A percentile compares a stretch with the other conserved stretches of the same genome.
Evolutionary conservation across 371 early-diverging fungal species (phyloP).

Genomic region (Mucor plumbeus): DNA sequence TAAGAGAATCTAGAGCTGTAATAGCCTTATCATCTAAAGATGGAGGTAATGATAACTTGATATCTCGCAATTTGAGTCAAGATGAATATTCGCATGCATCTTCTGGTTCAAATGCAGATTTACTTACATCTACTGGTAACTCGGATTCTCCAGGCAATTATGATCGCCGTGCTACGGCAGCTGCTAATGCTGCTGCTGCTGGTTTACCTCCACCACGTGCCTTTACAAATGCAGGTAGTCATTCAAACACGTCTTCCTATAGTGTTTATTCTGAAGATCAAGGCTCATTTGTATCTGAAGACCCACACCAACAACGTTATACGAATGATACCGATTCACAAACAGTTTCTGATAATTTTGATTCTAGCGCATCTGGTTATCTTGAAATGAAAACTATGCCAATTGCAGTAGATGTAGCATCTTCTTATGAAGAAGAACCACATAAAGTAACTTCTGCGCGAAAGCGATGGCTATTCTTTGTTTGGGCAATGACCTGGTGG

Average conservation of each 20-base stretch:
- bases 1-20: conserved; percentile 20
- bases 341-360: conserved; percentile 21
- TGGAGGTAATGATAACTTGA: background rate
- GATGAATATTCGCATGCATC: conserved; percentile 37
- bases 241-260: background rate
- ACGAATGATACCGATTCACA: conserved; percentile 30
- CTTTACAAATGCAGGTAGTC: background rate
- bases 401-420: conserved; percentile 18
- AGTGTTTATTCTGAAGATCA: conserved; percentile 59
- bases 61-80: conserved; percentile 12
- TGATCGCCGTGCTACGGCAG: conserved; percentile 12
- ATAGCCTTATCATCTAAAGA: background rate
- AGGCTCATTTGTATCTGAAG: conserved; percentile 64
- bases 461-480: conserved; percentile 79
- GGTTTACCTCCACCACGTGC: conserved; percentile 29
- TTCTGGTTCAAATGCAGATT: conserved; percentile 39
- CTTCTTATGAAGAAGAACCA: conserved; percentile 17
- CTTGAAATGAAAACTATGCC: conserved; percentile 34
- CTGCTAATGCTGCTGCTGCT: conserved; percentile 24
- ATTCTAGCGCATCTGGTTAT: conserved; percentile 8
- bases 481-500: conserved; percentile 91
- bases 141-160: conserved; percentile 12
- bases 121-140: conserved; percentile 12
- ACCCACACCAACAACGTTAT: conserved; percentile 20
- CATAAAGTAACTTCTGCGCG: conserved; percentile 46